Evolutionary conservation across 257 asterid genomes (phyloP).

Genomic region (Salvia miltiorrhiza): DNA sequence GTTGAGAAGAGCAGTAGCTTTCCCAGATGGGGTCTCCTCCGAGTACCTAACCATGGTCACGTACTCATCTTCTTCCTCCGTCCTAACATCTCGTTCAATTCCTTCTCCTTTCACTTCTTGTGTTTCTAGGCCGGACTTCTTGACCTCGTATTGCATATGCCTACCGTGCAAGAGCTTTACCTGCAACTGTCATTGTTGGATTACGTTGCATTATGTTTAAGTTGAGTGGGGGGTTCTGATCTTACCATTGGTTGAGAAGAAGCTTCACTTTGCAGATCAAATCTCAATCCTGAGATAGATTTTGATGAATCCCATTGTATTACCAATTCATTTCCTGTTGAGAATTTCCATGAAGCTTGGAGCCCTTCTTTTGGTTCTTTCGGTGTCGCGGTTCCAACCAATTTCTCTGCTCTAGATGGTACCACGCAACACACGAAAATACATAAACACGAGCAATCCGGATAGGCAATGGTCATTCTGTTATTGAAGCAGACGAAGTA

Average conservation of each 20-base stretch:
- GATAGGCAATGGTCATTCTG: not conserved
- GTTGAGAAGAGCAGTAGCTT: conserved; percentile 86
- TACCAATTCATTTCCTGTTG: conserved; percentile 56
- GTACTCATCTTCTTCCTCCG: conserved; percentile 54
- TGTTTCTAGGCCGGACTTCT: conserved; percentile 18
- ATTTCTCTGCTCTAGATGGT: conserved; percentile 84
- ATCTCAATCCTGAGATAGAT: conserved; percentile 37
- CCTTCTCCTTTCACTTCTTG: not conserved
- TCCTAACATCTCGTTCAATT: conserved; percentile 13
- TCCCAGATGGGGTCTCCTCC: conserved; percentile 63
- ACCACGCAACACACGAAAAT: conserved; percentile 21
- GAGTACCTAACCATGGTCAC: conserved; percentile 64
- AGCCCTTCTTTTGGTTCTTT: conserved; percentile 66
- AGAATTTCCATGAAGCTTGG: conserved; percentile 79
- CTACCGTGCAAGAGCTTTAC: conserved; percentile 70
- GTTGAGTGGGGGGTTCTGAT: not conserved
- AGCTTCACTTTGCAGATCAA: conserved; percentile 34
- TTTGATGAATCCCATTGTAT: conserved; percentile 44
- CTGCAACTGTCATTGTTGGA: conserved; percentile 26
- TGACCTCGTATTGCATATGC: conserved; percentile 61
- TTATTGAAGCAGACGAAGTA: not conserved
- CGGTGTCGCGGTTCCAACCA: conserved; percentile 85
- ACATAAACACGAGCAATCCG: not conserved
- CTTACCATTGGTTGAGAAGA: conserved; percentile 47
- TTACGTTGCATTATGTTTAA: too few species aligned